A percentile compares a stretch with the other conserved stretches of the same genome.
These are phyloP conservation scores for Parathielavia hyrcaniae DNA, from an alignment of 495 filamentous ascomycete genomes.

Conservation along the genomic window DNA sequence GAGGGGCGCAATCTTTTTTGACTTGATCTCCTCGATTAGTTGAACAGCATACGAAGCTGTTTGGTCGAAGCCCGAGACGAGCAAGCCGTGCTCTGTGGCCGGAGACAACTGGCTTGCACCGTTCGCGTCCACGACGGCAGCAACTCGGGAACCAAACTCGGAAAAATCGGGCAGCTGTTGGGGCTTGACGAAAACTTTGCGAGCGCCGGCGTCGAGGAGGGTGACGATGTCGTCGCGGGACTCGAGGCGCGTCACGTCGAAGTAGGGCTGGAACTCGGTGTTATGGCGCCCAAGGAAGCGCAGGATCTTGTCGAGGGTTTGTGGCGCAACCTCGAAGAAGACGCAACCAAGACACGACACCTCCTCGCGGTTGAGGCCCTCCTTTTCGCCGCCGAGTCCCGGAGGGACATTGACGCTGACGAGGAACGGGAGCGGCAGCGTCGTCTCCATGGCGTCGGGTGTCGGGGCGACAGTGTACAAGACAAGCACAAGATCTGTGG, in stretches of 20 bases:
- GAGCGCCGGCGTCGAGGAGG: slow-evolving; percentile 80
- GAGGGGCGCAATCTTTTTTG: slow-evolving; percentile 41
- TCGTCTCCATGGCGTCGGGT: slow-evolving; percentile 46
- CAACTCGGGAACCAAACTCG: slow-evolving; percentile 42
- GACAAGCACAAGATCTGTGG: background rate
- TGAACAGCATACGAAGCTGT: slow-evolving; percentile 33
- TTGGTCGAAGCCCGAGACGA: slow-evolving; percentile 44
- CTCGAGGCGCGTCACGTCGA: slow-evolving; percentile 67
- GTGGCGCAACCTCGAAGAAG: slow-evolving; percentile 57
- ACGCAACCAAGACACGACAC: slow-evolving; percentile 74
- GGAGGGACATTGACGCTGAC: slow-evolving; percentile 52
- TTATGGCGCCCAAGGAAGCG: slow-evolving; percentile 64
- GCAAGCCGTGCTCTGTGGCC: slow-evolving; percentile 37
- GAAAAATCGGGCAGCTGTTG: slow-evolving; percentile 49
- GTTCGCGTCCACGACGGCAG: slow-evolving; percentile 35
- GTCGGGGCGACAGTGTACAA: background rate
- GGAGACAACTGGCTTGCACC: slow-evolving; percentile 26
- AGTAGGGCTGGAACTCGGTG: slow-evolving; percentile 59
- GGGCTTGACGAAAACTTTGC: slow-evolving; percentile 72
- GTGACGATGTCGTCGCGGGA: slow-evolving; percentile 65
- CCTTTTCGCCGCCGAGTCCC: slow-evolving; percentile 41
- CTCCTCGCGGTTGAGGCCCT: slow-evolving; percentile 59
- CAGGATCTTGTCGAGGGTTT: slow-evolving; percentile 53
- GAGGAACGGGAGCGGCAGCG: slow-evolving; percentile 52
- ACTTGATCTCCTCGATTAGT: slow-evolving; percentile 43